A percentile compares a stretch with the other conserved stretches of the same genome.
phyloP scores from a whole-genome alignment of 2,329 filamentous ascomycete genomes.

The Calonectria honghensis region DNA sequence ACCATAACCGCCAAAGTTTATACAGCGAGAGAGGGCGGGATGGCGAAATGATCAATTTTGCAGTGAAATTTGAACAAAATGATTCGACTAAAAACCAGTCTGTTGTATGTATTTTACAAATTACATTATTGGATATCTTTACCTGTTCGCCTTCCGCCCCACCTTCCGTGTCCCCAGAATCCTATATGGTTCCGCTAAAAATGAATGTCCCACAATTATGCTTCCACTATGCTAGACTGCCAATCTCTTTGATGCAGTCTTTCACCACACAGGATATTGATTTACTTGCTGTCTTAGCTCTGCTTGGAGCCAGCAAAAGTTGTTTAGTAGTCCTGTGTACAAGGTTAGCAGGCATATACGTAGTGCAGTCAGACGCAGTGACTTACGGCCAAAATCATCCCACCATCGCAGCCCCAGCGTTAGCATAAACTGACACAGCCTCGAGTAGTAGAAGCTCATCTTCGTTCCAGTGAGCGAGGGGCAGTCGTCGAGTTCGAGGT shows the following conservation, averaged over 20 bases:
- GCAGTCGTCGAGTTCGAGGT: conserved; percentile 7
- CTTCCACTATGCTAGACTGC: background rate
- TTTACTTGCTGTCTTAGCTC: conserved; percentile 19
- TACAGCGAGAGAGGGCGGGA: background rate
- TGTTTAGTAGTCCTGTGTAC: background rate
- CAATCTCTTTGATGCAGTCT: background rate
- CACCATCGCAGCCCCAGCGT: conserved; percentile 30
- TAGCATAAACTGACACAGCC: conserved; percentile 32
- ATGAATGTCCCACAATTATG: background rate
- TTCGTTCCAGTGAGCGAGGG: conserved; percentile 24
- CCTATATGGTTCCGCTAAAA: background rate
- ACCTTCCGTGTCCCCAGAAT: background rate
- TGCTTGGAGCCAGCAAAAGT: conserved; percentile 33
- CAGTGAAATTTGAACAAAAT: background rate
- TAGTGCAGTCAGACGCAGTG: background rate
- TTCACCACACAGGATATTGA: conserved; percentile 15
- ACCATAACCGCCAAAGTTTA: background rate
- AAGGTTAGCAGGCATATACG: background rate
- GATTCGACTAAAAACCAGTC: background rate
- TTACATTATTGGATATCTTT: conserved; percentile 24
- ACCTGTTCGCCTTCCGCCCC: conserved; percentile 3
- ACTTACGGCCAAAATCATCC: conserved; percentile 33
- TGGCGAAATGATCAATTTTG: background rate
- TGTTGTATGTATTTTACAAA: conserved; percentile 8
- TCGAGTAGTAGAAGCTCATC: conserved; percentile 32